Base-by-base conservation (phyloP, 73 alveolate genomes). In the Halteria grandinella region DNA sequence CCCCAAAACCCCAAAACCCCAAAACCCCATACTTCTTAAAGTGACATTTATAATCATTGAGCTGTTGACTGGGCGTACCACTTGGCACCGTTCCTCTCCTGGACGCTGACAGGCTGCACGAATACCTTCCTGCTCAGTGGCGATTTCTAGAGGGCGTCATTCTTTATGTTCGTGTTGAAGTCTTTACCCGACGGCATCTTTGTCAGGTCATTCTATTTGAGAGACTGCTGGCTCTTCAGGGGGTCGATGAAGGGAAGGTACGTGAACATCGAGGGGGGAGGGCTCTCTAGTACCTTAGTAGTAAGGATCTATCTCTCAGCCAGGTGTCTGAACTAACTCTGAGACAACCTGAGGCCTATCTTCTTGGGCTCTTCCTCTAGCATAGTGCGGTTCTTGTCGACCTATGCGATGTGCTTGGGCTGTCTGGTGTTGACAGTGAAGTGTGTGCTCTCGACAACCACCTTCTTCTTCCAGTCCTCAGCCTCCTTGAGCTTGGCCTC, bases 391-490 rank as follows among this genome's bases (percentile, higher is more conserved):
- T 39, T 54, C 33, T 83, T 83, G 27, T 83, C 92, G 0, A 23
- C 23, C 54, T 83, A 51, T 0, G 66, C 72, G 24, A 40, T 41
- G 17, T 48, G 49, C 21, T 28, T 24, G 28, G 18, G 69, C 28
- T 59, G 34, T 12, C 55, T 58, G 10, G 92, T 83, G 40, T 83
- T 83, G 14, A 83, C 92, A 41, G 72, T 24, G 47, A 83, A 83
- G 28, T 83, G 92, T 32, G 83, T 62, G 33, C 49, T 73, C 15
- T 73, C 79, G 15, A 83, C 92, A 0, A 83, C 86, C 12, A 83
- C 63, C 34, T 83, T 83, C 21, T 52, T 6, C 21, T 83, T 83
- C 87, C 87, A 83, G 21, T 50, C 40, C 8, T 83, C 92, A 21
- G 34, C 28, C 49, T 83, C 92, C 48, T 51, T 75, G 31, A 73